A percentile compares a stretch with the other conserved stretches of the same genome.
These are phyloP conservation scores for Neofusicoccum umdonicola DNA, from an alignment of 2,329 filamentous ascomycete species.

Conservation along the genomic window DNA sequence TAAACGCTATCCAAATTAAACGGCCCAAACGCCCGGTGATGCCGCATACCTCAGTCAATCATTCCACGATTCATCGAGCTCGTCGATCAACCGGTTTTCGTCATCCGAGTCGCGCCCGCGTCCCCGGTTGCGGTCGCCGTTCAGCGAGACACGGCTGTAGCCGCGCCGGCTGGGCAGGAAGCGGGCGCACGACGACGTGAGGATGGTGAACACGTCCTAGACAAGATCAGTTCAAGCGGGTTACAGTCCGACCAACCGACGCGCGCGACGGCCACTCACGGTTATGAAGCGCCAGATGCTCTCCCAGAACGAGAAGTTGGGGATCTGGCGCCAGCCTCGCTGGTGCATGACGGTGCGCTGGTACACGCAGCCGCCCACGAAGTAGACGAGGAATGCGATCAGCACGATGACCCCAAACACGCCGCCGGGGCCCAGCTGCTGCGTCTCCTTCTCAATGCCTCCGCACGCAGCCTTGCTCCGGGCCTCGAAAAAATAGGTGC, in stretches of 20 bases:
- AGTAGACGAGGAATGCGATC: constrained; percentile 79
- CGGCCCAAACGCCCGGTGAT: constrained; percentile 10
- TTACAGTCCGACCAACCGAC: constrained; percentile 10
- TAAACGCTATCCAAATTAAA: constrained; percentile 1
- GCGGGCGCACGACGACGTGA: constrained; percentile 67
- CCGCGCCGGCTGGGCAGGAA: constrained; percentile 64
- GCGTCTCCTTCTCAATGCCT: constrained; percentile 59
- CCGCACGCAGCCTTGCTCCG: constrained; percentile 82
- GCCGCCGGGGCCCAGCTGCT: constrained; percentile 64
- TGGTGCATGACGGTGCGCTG: constrained; percentile 93
- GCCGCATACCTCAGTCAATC: constrained; percentile 51
- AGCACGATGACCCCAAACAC: constrained; percentile 87
- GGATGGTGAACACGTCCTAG: constrained; percentile 62
- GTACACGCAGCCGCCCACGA: constrained; percentile 91
- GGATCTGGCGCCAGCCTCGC: constrained; percentile 89
- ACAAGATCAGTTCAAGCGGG: neutral
- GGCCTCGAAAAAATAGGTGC: constrained; percentile 93
- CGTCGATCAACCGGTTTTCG: constrained; percentile 91
- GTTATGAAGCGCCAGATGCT: constrained; percentile 80
- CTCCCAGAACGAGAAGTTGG: constrained; percentile 91
- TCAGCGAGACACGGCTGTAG: constrained; percentile 61
- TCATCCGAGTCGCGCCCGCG: constrained; percentile 62
- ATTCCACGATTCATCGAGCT: constrained; percentile 96
- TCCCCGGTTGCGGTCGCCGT: constrained; percentile 38
- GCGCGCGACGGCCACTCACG: constrained; percentile 52